Evolutionary conservation across 2,329 filamentous ascomycete genomes (phyloP).

Genomic region (Colletotrichum lini): DNA sequence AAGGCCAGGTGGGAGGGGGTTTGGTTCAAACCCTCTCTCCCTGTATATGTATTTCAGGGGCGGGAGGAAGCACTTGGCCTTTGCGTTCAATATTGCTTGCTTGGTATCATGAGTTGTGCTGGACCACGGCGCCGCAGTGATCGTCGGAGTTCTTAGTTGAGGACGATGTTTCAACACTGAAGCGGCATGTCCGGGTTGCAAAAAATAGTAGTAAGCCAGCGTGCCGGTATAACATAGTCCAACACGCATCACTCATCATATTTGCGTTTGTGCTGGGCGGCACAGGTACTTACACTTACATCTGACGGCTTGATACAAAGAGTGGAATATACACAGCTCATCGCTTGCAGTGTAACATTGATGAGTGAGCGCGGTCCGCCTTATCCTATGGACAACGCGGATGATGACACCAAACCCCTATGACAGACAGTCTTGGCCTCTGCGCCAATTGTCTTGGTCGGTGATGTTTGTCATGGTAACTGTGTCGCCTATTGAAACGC

Average conservation of each 20-base stretch:
- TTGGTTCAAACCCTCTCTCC: slow-evolving; percentile 11
- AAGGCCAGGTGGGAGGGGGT: neutral
- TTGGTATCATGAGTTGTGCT: slow-evolving; percentile 43
- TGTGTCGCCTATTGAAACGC: neutral
- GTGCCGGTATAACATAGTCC: neutral
- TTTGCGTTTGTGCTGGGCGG: neutral
- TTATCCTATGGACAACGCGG: neutral
- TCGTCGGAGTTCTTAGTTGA: neutral
- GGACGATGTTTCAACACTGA: neutral
- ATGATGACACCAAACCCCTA: neutral
- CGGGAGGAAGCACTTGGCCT: slow-evolving; percentile 54
- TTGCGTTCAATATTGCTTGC: slow-evolving; percentile 50
- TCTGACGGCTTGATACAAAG: neutral
- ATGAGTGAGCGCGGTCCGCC: neutral
- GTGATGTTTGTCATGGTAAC: neutral
- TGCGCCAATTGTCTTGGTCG: neutral
- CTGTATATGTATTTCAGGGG: slow-evolving; percentile 24
- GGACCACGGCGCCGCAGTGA: slow-evolving; percentile 41
- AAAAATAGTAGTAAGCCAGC: neutral
- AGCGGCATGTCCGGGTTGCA: neutral
- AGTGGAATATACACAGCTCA: neutral
- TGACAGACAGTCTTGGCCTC: neutral
- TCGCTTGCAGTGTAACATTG: neutral
- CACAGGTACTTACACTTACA: neutral
- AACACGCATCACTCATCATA: neutral